Base-by-base conservation (phyloP, 2,329 filamentous ascomycete species). In the Macrophomina phaseolina region DNA sequence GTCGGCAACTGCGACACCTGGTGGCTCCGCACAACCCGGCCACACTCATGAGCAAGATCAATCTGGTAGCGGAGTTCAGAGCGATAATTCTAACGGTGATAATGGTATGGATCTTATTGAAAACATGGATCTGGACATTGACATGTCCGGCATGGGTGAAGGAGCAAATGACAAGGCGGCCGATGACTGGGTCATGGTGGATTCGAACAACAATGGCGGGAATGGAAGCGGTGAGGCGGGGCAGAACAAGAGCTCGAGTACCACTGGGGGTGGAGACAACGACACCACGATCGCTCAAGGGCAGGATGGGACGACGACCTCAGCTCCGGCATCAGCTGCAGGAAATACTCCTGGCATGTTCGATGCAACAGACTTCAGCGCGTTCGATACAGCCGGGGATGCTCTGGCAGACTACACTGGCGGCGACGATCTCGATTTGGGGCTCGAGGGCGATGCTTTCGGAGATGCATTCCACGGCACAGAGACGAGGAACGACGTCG, bases 131-230 rank as follows among this genome's bases (percentile, higher is more conserved):
- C 78, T 81, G 48, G 81, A 83, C 68, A 77, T 87, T 67, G 84
- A 85, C 68, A 85, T 92, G 87, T 84, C 85, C 16, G 86, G 86
- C 66, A 84, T 86, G 32, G 79, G 83, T 34, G 75, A 76, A 2
- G 75, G 76, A 58, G 53, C 62, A 9, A 73, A 69, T 12, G 76
- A 78, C 52, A 64, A 64, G 52, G 32, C 56, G 14, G 58, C 40
- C 14, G 69, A 68, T 28, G 77, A 78, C 28, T 79, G 77, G 77
- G 75, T 77, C 45, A 71, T 77, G 68, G 75, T 77, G 30, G 70
- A 75, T 42, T 34, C 48, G 28, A 38, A 34, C 65, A 62, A 46
- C 28, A 51, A 48, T 16, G 30, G 34, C 48, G 48, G 42, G 8
- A n/a, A 40, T 28, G 36, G 23, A 12, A 36, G 52, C n/a, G 55